phyloP scores from a whole-genome alignment of 2,329 filamentous ascomycete species.

The Chrysoporthe austroafricana region DNA sequence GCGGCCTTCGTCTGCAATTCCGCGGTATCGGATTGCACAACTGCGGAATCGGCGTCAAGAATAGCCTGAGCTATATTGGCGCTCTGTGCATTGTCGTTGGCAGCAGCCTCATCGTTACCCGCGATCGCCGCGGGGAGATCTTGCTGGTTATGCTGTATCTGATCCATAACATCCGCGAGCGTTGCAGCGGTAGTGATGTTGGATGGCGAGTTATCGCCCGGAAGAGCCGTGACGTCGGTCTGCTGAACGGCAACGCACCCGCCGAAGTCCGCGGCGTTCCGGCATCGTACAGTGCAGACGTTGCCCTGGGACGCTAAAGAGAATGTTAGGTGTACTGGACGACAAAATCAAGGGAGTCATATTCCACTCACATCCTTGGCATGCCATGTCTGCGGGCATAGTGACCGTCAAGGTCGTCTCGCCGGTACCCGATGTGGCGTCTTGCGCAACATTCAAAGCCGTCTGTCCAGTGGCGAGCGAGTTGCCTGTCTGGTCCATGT shows the following conservation, averaged over 20 bases:
- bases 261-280: constrained; percentile 55
- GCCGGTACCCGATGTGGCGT: constrained; percentile 54
- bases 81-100: constrained; percentile 31
- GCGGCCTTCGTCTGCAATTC: constrained; percentile 19
- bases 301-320: constrained; percentile 55
- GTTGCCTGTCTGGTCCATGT: constrained; percentile 50
- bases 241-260: constrained; percentile 60
- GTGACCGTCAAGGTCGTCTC: constrained; percentile 49
- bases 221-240: constrained; percentile 44
- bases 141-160: constrained; percentile 53
- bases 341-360: neutral
- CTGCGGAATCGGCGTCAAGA: constrained; percentile 15
- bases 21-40: constrained; percentile 1
- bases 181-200: constrained; percentile 49
- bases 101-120: constrained; percentile 45
- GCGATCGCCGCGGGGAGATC: constrained; percentile 52
- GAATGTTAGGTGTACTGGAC: neutral
- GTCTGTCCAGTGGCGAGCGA: constrained; percentile 47
- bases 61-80: constrained; percentile 27
- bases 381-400: constrained; percentile 51
- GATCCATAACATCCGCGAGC: constrained; percentile 47
- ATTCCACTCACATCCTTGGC: constrained; percentile 49
- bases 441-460: constrained; percentile 45
- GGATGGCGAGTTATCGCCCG: constrained; percentile 42
- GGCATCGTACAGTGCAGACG: constrained; percentile 58